Evolutionary conservation across 169 alveolate species (phyloP).

Genomic region (Plasmodium inui): DNA sequence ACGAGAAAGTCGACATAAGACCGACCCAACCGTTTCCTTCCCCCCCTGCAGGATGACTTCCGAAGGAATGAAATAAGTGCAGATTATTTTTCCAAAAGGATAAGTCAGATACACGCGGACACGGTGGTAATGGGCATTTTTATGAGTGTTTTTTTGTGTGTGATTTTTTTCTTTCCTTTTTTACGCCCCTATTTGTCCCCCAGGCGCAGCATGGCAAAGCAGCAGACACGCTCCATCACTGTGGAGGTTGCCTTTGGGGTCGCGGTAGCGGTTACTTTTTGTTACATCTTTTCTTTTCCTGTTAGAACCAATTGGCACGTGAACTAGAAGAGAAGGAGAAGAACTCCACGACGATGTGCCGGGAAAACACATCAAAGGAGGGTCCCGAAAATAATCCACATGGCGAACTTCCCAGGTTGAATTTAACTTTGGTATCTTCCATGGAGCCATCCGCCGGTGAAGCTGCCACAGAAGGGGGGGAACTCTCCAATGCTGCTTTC

Average conservation of each 20-base stretch:
- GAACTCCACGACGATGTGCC: background rate
- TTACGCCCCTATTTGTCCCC: background rate
- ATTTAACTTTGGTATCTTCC: background rate
- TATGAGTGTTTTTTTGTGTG: background rate
- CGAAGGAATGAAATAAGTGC: conserved; percentile 60
- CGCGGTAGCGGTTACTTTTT: background rate
- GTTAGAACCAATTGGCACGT: conserved; percentile 2
- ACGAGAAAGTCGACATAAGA: background rate
- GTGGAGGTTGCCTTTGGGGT: background rate
- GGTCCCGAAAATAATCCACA: background rate
- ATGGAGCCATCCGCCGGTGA: background rate
- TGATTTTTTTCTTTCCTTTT: background rate
- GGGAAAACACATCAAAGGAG: background rate
- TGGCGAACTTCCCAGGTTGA: background rate
- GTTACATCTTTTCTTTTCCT: background rate
- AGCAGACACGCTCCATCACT: too few relatives aligned
- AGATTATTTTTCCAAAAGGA: conserved; percentile 32
- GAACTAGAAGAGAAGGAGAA: conserved; percentile 14
- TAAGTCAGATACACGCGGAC: conserved; percentile 15
- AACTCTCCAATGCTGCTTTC: background rate
- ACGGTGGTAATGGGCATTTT: conserved; percentile 18
- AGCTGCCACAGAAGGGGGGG: background rate
- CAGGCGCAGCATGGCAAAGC: background rate
- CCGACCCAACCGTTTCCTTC: background rate
- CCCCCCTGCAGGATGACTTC: conserved; percentile 25